These are phyloP conservation scores for Tagetes patula DNA, from an alignment of 129 eudicot genomes.

Conservation along the genomic window DNA sequence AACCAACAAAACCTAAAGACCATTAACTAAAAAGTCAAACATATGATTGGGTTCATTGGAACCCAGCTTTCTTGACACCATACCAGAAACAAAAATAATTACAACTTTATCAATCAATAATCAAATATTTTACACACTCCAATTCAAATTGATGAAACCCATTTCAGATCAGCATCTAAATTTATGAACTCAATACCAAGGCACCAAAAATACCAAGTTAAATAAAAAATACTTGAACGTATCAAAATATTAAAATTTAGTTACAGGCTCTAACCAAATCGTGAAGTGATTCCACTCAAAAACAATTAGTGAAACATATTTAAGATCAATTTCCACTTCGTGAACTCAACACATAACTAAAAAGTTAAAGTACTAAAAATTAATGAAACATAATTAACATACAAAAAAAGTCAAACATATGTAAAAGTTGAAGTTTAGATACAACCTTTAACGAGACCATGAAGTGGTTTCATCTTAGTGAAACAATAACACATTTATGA, in stretches of 20 bases:
- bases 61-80: slow-evolving; percentile 32
- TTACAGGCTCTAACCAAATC: slow-evolving; percentile 16
- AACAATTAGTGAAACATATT: slow-evolving; percentile 11
- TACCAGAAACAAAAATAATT: slow-evolving; percentile 17
- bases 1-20: slow-evolving; percentile 21
- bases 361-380: no score
- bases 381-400: no score
- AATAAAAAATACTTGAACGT: slow-evolving; percentile 9
- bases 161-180: slow-evolving; percentile 7
- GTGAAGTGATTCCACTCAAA: slow-evolving; percentile 9
- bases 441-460: slow-evolving; percentile 15
- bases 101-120: slow-evolving; percentile 23
- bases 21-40: slow-evolving; percentile 20
- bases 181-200: slow-evolving; percentile 14
- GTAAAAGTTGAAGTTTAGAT: not conserved
- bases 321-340: slow-evolving; percentile 7
- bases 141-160: slow-evolving; percentile 4
- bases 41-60: slow-evolving; percentile 28
- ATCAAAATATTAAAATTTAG: slow-evolving; percentile 1
- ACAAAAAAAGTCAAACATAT: slow-evolving; percentile 14
- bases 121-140: not conserved
- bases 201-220: slow-evolving; percentile 12
- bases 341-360: not conserved
- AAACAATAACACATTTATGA: not conserved
- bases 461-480: not conserved